Evolutionary conservation across 2,329 filamentous ascomycete genomes (phyloP).

Genomic region (Fusarium sp.): DNA sequence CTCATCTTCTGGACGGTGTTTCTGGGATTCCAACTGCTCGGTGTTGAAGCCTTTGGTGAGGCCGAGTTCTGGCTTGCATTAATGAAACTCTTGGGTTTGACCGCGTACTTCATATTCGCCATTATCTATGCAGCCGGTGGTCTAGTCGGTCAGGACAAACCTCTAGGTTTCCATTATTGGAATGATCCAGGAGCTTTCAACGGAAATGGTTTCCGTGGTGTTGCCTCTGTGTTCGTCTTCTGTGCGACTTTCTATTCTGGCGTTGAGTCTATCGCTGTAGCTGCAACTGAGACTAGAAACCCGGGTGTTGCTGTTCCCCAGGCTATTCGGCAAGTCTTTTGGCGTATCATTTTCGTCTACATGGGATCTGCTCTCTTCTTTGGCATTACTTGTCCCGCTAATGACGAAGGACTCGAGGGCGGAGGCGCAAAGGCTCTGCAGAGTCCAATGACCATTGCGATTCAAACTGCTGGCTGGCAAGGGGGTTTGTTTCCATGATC

Average conservation of each 20-base stretch:
- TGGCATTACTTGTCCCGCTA: conserved; percentile 79
- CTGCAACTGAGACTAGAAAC: conserved; percentile 73
- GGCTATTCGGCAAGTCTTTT: conserved; percentile 73
- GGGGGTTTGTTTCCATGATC: conserved; percentile 62
- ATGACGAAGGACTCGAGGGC: conserved; percentile 75
- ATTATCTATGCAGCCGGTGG: conserved; percentile 80
- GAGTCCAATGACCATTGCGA: conserved; percentile 81
- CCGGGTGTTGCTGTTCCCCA: conserved; percentile 69
- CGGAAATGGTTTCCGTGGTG: conserved; percentile 75
- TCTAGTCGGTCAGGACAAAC: conserved; percentile 69
- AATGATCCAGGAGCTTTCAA: conserved; percentile 77
- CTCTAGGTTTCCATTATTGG: conserved; percentile 81
- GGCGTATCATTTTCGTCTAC: conserved; percentile 74
- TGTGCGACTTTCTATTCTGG: conserved; percentile 81
- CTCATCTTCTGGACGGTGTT: conserved; percentile 83
- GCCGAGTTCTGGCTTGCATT: conserved; percentile 85
- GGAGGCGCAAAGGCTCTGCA: conserved; percentile 75
- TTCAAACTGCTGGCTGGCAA: conserved; percentile 81
- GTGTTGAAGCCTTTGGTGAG: conserved; percentile 82
- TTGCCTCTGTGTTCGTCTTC: conserved; percentile 77
- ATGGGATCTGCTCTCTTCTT: conserved; percentile 83
- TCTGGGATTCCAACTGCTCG: conserved; percentile 77
- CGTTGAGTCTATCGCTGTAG: conserved; percentile 74
- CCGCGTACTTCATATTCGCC: conserved; percentile 81
- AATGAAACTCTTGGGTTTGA: conserved; percentile 78